Base-by-base conservation (phyloP, 257 asterid genomes). In the Leonotis leonurus region DNA sequence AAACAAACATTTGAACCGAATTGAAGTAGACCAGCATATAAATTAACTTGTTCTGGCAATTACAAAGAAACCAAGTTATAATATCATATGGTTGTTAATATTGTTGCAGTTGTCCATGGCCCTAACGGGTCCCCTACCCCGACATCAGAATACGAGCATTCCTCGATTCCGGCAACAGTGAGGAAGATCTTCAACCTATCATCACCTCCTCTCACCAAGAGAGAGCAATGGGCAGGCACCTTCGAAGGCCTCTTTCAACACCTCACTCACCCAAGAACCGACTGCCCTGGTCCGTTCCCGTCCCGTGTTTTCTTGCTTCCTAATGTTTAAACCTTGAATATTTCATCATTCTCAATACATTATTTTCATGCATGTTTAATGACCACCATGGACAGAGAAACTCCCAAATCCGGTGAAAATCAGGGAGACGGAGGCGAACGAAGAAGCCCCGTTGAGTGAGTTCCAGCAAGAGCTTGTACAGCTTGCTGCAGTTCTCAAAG, bases 211-310 rank as follows among this genome's bases (percentile, higher is more conserved):
- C 81, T 89, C 17, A 89, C 96, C 17, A 81, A 75, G 73, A 81
- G 98, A 66, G 98, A 89, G 69, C 74, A 54, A 52, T 91, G 98
- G 96, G 96, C 97, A 3, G 97, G 85, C 74, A 89, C 89, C 1
- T 92, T 92, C 16, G 85, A 92, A 27, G 68, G 72, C 53, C 67
- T 85, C 32, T 52, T 92, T 65, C 86, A 75, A 49, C 61, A 25
- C 4, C 83, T 83, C 51, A 59, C 17, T 14, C 30, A 44, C 17
- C 97, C 98, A 2, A 82, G 98, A 76, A 82, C 79, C 6, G 96
- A 92, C 70, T 92, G 96, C 67, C 96, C 96, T 32, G 90, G 98
- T 91, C 74, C 14, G 50, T 45, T 8, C 16, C n/a, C 3, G 5
- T 25, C 27, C 2, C 18, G n/a, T 35, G 1, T 4, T 2, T 17